phyloP scores from a whole-genome alignment of 208 protist genomes.

The Angomonas desouzai region DNA sequence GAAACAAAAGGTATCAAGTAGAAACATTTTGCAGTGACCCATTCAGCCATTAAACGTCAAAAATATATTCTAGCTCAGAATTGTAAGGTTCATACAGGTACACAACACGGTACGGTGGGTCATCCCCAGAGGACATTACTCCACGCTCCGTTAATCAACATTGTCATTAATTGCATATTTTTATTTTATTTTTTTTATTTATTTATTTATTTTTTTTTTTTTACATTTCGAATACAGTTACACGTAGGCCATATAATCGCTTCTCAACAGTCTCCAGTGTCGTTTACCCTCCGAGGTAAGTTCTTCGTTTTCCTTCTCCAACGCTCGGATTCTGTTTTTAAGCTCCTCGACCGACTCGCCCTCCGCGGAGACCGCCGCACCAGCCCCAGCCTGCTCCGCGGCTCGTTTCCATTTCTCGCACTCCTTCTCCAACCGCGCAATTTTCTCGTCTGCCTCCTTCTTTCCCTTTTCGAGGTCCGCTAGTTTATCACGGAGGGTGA shows the following conservation, averaged over 20 bases:
- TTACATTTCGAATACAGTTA: not conserved
- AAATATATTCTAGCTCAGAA: not conserved
- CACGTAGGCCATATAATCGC: constrained; percentile 12
- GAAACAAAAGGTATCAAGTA: not conserved
- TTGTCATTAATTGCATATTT: not conserved
- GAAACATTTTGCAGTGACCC: no score
- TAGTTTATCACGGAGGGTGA: not conserved
- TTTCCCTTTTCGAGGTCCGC: not conserved
- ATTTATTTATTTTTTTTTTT: no score
- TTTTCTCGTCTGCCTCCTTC: not conserved
- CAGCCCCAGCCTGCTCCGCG: not conserved
- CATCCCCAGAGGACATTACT: not conserved
- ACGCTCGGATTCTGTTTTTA: not conserved
- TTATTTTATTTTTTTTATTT: no score
- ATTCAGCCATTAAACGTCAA: no score
- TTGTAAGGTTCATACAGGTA: not conserved
- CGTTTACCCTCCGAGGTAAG: not conserved
- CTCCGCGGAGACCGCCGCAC: not conserved
- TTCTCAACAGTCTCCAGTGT: constrained; percentile 3
- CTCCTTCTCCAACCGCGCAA: not conserved
- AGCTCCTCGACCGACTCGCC: not conserved
- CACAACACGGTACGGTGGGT: no score
- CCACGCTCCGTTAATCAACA: constrained; percentile 6
- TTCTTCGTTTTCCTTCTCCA: constrained; percentile 6
- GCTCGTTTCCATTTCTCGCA: not conserved